Evolutionary conservation across 495 filamentous ascomycete species (phyloP).

Genomic region (Tuber melanosporum): DNA sequence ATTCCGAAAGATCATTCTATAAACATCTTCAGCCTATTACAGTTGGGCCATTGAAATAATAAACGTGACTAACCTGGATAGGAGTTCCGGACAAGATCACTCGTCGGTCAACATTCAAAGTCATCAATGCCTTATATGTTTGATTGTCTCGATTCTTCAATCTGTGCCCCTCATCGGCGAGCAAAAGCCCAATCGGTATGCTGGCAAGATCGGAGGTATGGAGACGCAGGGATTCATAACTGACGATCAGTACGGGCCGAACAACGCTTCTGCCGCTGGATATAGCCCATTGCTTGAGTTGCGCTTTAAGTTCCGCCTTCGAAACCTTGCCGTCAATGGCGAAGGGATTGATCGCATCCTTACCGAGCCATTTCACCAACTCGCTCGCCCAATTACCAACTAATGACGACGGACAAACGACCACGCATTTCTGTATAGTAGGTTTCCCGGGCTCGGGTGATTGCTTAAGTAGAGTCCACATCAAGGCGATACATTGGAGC

Average conservation of each 20-base stretch:
- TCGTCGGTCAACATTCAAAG: conserved; percentile 78
- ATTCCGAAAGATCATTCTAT: conserved; percentile 86
- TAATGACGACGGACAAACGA: conserved; percentile 95
- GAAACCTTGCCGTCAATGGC: conserved; percentile 94
- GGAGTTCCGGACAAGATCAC: conserved; percentile 97
- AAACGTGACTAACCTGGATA: conserved; percentile 54
- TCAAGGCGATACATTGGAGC: conserved; percentile 69
- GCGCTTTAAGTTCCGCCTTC: conserved; percentile 81
- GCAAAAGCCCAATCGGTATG: conserved; percentile 80
- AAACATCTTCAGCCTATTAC: background rate
- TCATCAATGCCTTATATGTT: conserved; percentile 84
- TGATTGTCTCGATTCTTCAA: conserved; percentile 95
- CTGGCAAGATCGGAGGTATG: conserved; percentile 83
- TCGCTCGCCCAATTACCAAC: conserved; percentile 99
- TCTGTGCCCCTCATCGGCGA: conserved; percentile 99
- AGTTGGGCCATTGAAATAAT: background rate
- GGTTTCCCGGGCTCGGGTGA: conserved; percentile 87
- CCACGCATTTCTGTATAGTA: conserved; percentile 94
- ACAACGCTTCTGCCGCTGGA: conserved; percentile 82
- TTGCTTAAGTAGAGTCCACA: conserved; percentile 97
- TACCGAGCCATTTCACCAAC: conserved; percentile 86
- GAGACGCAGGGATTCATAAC: conserved; percentile 89
- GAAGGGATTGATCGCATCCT: conserved; percentile 85
- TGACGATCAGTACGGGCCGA: conserved; percentile 96
- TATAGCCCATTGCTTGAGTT: conserved; percentile 92